Conservation (phyloP, 495 filamentous ascomycete genomes). For the Aspergillus taichungensis region DNA sequence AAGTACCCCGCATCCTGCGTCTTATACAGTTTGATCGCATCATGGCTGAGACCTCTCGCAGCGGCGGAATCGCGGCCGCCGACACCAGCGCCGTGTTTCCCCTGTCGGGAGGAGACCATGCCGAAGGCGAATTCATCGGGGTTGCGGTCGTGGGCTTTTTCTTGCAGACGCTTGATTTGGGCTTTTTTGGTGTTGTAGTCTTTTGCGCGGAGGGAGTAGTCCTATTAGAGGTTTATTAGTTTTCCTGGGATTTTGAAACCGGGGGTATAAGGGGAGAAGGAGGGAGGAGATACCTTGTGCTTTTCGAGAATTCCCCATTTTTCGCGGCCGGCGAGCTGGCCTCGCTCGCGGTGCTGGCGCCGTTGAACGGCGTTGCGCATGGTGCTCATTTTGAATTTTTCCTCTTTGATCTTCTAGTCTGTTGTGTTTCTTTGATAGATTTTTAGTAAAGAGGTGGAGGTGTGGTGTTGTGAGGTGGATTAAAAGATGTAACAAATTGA, state of each 20-base stretch:
- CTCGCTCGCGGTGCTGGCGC: slow-evolving; percentile 77
- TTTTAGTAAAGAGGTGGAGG: background rate
- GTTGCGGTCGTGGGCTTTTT: slow-evolving; percentile 80
- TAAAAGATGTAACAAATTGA: too few relatives aligned
- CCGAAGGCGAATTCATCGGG: slow-evolving; percentile 95
- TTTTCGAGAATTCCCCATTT: slow-evolving; percentile 85
- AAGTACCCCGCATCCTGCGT: slow-evolving; percentile 93
- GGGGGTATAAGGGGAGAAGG: background rate
- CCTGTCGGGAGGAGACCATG: slow-evolving; percentile 62
- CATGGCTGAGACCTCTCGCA: slow-evolving; percentile 41
- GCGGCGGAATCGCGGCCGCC: slow-evolving; percentile 26
- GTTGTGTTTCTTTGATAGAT: background rate
- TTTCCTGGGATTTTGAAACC: too few relatives aligned
- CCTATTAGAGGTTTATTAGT: too few relatives aligned
- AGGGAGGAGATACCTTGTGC: slow-evolving; percentile 53
- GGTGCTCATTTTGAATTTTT: slow-evolving; percentile 55
- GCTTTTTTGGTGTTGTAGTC: slow-evolving; percentile 82
- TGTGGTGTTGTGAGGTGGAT: too few relatives aligned
- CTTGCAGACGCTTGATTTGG: slow-evolving; percentile 65
- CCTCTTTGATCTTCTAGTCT: background rate
- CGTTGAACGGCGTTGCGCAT: slow-evolving; percentile 72
- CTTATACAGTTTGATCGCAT: slow-evolving; percentile 81
- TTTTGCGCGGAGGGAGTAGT: slow-evolving; percentile 84
- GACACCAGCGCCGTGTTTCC: slow-evolving; percentile 49
- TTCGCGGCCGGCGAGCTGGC: slow-evolving; percentile 70